Base-by-base conservation (phyloP, 176 grass and related monocot species). In the Raddia guianensis region DNA sequence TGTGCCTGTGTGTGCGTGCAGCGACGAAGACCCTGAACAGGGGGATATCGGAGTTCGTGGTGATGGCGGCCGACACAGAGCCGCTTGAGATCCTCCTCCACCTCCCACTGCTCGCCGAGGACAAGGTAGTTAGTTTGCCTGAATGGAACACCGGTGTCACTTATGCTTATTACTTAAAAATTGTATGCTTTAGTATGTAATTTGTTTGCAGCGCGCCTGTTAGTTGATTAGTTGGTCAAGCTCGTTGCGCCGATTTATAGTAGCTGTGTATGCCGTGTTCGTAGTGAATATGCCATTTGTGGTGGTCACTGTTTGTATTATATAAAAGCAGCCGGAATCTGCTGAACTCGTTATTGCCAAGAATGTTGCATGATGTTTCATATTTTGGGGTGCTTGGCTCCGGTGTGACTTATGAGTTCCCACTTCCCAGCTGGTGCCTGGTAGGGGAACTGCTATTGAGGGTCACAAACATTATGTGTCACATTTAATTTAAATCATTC, bases 31-130 rank as follows among this genome's bases (percentile, higher is more conserved):
- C 92, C 51, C 77, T 95, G 61, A 95, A 95, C 63, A 91, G 92
- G 81, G 92, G 92, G 16, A 92, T 95, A 58, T 89, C 92, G 6
- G 92, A 95, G 89, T 95, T 95, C 63, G 89, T 95, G 33, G 92
- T 95, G 72, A 95, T 95, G 92, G 92, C 92, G 49, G 92, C 92
- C 2, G 92, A 95, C 79, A 87, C 92, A 19, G 92, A 95, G 81
- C 92, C 92, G 5, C 84, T 95, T 7, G 92, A 95, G 80, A 95
- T 95, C 84, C 92, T 95, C 40, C 92, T 95, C 44, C 92, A 95
- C 72, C 89, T 95, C 10, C 92, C 92, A 15, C 85, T 95, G 68
- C 73, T 95, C 37, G 92, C 92, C 10, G 92, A 95, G 75, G 92
- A 95, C 74, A 95, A 95, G 83, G 92, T 92, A 73, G 32, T 8